Evolutionary conservation across 495 filamentous ascomycete species (phyloP).

Genomic region (Thermothielavioides terrestris): DNA sequence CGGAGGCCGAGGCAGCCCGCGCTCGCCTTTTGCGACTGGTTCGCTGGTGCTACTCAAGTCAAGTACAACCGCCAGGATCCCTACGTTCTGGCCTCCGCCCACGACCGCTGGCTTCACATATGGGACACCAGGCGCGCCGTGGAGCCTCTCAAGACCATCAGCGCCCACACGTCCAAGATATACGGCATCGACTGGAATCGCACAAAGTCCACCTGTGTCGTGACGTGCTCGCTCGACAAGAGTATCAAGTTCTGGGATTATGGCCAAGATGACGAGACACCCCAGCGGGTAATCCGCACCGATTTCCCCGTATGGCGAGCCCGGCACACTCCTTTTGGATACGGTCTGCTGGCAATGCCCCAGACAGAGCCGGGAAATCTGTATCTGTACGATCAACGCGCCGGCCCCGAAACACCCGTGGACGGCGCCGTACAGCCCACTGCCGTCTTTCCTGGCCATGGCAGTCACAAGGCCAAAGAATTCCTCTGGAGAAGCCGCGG

Average conservation of each 20-base stretch:
- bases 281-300: slow-evolving; percentile 67
- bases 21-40: slow-evolving; percentile 86
- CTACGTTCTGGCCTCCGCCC: slow-evolving; percentile 79
- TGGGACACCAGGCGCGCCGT: slow-evolving; percentile 86
- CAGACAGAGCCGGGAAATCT: slow-evolving; percentile 77
- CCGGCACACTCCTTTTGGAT: slow-evolving; percentile 87
- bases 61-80: slow-evolving; percentile 88
- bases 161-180: slow-evolving; percentile 90
- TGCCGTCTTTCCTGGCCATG: slow-evolving; percentile 71
- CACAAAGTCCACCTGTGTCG: slow-evolving; percentile 56
- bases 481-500: slow-evolving; percentile 87
- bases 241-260: slow-evolving; percentile 96
- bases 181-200: slow-evolving; percentile 95
- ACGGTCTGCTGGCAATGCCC: slow-evolving; percentile 83
- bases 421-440: slow-evolving; percentile 49
- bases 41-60: slow-evolving; percentile 89
- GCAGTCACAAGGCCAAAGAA: slow-evolving; percentile 77
- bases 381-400: slow-evolving; percentile 73
- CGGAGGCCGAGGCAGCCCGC: slow-evolving; percentile 64
- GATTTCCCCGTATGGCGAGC: slow-evolving; percentile 88
- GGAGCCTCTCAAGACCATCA: slow-evolving; percentile 69
- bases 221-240: slow-evolving; percentile 85
- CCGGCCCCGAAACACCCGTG: slow-evolving; percentile 29
- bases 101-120: slow-evolving; percentile 76
- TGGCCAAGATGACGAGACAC: slow-evolving; percentile 48